Percentiles rank a stretch among this genome's conserved stretches.
Evolutionary conservation across 768 basidiomycete species (phyloP).

Genomic region (Vararia minispora): DNA sequence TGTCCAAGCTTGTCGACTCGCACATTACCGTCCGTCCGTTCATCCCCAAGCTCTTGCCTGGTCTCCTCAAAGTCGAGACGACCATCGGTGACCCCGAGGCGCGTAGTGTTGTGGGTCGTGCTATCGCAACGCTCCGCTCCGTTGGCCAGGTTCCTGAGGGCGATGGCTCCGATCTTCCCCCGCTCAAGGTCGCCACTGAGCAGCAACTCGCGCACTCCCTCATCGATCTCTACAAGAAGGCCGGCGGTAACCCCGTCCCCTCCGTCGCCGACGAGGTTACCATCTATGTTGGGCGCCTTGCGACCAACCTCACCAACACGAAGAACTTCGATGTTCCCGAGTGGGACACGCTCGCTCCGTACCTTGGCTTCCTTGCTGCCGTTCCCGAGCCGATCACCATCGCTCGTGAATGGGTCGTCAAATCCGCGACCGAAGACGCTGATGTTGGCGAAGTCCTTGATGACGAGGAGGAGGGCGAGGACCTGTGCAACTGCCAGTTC

Average conservation of each 20-base stretch:
- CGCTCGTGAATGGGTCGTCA: conserved; percentile 80
- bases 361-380: conserved; percentile 54
- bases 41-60: conserved; percentile 90
- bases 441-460: conserved; percentile 60
- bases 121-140: conserved; percentile 92
- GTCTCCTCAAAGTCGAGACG: conserved; percentile 89
- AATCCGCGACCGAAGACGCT: conserved; percentile 68
- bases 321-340: conserved; percentile 88
- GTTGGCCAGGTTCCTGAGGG: conserved; percentile 84
- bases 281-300: conserved; percentile 68
- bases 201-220: conserved; percentile 56
- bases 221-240: conserved; percentile 77
- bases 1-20: conserved; percentile 96
- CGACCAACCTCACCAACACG: conserved; percentile 75
- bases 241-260: conserved; percentile 44
- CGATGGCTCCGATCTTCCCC: conserved; percentile 88
- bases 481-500: conserved; percentile 98
- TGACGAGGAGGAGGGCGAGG: conserved; percentile 97
- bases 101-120: conserved; percentile 81
- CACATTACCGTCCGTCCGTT: conserved; percentile 92
- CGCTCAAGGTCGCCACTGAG: conserved; percentile 68
- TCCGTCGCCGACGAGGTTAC: conserved; percentile 45
- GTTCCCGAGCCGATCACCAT: conserved; percentile 57
- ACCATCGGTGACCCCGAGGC: conserved; percentile 98
- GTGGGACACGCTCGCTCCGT: conserved; percentile 78